Conservation (phyloP, 768 basidiomycete genomes). For the Lactifluus rugatus region DNA sequence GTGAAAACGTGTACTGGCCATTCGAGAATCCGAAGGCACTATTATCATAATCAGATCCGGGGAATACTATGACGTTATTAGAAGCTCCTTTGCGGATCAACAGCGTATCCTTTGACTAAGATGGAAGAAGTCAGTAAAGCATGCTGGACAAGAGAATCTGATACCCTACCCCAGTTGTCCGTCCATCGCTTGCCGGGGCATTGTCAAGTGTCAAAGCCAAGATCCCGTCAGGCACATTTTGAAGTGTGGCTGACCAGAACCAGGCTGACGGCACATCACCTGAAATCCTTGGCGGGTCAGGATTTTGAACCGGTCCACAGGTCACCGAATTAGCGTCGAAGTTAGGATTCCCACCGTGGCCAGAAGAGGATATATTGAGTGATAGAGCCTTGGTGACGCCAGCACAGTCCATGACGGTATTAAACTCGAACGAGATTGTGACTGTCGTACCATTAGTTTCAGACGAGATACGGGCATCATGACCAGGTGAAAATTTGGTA, state of each 20-base stretch:
- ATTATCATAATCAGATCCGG: slow-evolving; percentile 66
- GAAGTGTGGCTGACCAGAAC: slow-evolving; percentile 66
- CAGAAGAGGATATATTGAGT: slow-evolving; percentile 62
- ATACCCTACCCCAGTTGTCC: slow-evolving; percentile 45
- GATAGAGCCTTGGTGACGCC: slow-evolving; percentile 54
- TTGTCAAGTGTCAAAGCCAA: slow-evolving; percentile 61
- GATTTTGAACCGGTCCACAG: slow-evolving; percentile 43
- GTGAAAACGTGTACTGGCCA: slow-evolving; percentile 66
- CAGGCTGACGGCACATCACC: slow-evolving; percentile 52
- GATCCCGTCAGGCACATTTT: slow-evolving; percentile 74
- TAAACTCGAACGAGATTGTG: slow-evolving; percentile 72
- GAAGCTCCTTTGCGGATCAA: slow-evolving; percentile 69
- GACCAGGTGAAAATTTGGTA: slow-evolving; percentile 76
- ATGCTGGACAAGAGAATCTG: not conserved
- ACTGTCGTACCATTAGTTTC: slow-evolving; percentile 40
- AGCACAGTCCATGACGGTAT: slow-evolving; percentile 60
- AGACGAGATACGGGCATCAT: slow-evolving; percentile 63
- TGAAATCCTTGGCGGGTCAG: slow-evolving; percentile 40
- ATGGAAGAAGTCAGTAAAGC: not conserved
- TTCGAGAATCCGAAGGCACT: slow-evolving; percentile 46
- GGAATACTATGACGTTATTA: slow-evolving; percentile 82
- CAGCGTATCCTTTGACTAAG: slow-evolving; percentile 61
- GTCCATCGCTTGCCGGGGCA: slow-evolving; percentile 34
- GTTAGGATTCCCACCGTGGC: slow-evolving; percentile 46
- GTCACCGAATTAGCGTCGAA: slow-evolving; percentile 34